Base-by-base conservation (phyloP, 2,329 filamentous ascomycete species). In the Ophidiomyces ophidiicola region DNA sequence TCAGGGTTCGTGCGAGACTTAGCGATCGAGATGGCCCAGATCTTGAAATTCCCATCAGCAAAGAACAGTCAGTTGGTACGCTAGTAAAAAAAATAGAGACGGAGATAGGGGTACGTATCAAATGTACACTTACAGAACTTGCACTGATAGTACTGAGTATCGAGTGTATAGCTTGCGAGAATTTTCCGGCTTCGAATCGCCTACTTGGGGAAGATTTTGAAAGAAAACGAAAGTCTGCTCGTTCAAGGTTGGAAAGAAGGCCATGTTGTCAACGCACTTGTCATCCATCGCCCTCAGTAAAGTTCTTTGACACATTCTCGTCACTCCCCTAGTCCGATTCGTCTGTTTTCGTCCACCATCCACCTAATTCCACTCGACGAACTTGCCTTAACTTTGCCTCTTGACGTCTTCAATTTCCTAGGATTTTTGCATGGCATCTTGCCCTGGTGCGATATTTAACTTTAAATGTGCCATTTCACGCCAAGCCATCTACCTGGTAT, bases 161-260 rank as follows among this genome's bases (percentile, higher is more conserved):
- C 7, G 39, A 6, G 8, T 11, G 18, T 26, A 12, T 49, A 81
- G 80, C 63, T 87, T 21, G 58, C 70, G 1, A 55, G 66, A 5
- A 65, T 64, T 31, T 75, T 74, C 45, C 72, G 68, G 33, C 66
- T 94, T 36, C 75, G 76, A 39, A 72, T 94, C 43, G 78, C 76
- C 14, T 92, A 93, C 57, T 71, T 90, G 59, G 87, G 87, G 48
- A 84, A 78, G 55, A 74, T 87, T 36, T 70, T 94, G 32, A 76
- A 78, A 47, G 82, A 88, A 47, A 69, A 70, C 39, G 56, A 72
- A 14, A 70, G 78, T 1, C 59, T 94, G 12, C 59, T 67, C 31
- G 70, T 71, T 2, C 80, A 90, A 50, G 81, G 80, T 34, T 94
- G 83, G 82, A 73, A 77, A 50, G 69, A 72, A 44, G 81, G 77